Evolutionary conservation across 169 alveolate genomes (phyloP).

Genomic region (Plasmodium gaboni): DNA sequence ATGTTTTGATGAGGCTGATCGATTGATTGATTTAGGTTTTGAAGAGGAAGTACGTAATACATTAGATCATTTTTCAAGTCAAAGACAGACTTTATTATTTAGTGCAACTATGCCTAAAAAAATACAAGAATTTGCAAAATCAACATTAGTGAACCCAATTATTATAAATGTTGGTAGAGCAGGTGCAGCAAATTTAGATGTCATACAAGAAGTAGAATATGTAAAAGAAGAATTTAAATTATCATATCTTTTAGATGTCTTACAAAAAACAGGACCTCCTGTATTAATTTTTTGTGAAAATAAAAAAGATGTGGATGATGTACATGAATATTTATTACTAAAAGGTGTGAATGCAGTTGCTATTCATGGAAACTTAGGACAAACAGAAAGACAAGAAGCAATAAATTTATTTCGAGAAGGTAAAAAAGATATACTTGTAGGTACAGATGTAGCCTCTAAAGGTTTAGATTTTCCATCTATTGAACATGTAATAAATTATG

Average conservation of each 20-base stretch:
- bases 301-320: slow-evolving; percentile 95
- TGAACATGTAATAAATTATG: slow-evolving; percentile 98
- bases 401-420: slow-evolving; percentile 87
- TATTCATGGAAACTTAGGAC: slow-evolving; percentile 94
- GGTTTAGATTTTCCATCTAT: slow-evolving; percentile 98
- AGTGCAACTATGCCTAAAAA: slow-evolving; percentile 98
- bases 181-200: slow-evolving; percentile 94
- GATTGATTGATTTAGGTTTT: slow-evolving; percentile 96
- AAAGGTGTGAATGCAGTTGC: slow-evolving; percentile 93
- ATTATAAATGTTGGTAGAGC: slow-evolving; percentile 96
- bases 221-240: slow-evolving; percentile 94
- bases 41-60: slow-evolving; percentile 96
- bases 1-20: slow-evolving; percentile 98
- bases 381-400: slow-evolving; percentile 91
- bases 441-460: slow-evolving; percentile 97
- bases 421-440: slow-evolving; percentile 90
- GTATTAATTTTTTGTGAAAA: slow-evolving; percentile 95
- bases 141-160: slow-evolving; percentile 93
- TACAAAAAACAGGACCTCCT: slow-evolving; percentile 97
- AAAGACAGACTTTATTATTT: slow-evolving; percentile 95
- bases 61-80: slow-evolving; percentile 92
- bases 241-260: slow-evolving; percentile 89
- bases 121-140: slow-evolving; percentile 96
- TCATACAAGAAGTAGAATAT: slow-evolving; percentile 94
- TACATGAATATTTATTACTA: slow-evolving; percentile 92